Base-by-base conservation (phyloP, 2,329 filamentous ascomycete species). In the Phaeosphaeriaceae sp. region DNA sequence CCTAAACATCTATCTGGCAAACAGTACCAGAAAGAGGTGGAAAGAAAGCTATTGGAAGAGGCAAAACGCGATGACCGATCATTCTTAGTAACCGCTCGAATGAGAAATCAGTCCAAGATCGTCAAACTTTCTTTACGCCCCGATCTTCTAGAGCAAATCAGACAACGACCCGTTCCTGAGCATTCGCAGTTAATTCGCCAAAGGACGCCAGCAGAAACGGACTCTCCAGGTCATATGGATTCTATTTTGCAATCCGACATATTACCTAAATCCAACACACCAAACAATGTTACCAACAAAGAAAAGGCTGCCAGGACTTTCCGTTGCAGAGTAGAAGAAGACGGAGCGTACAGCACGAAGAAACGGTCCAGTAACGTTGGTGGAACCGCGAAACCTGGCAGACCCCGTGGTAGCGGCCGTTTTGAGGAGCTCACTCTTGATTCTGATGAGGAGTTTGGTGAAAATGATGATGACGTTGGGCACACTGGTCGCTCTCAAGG, bases 391-490 rank as follows among this genome's bases (percentile, higher is more conserved):
- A 61, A 65, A 52, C 45, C 60, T 42, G 60, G 60, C 13, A 59
- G 54, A 41, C 56, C 63, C 41, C 58, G 54, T 11, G 58, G 58
- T 9, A 53, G 58, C 6, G 50, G 37, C 15, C 55, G 73, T 16
- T 79, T 75, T 43, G 78, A 80, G 58, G 77, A 80, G 44, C 70
- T 79, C 16, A 74, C 74, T 11, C 67, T 80, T 28, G 77, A 75
- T 21, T 77, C 75, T 1, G 76, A 79, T 18, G 73, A 76, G 3
- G 77, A 79, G 13, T 58, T 65, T 8, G 64, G 58, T 2, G 61
- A 64, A n/a, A 60, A 63, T 7, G 46, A 62, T 7, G 52, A 62
- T 8, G 54, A 53, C 9, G 41, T 37, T 4, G 54, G 51, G 21
- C 49, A 52, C 3, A 50, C 54, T 18, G 56, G 58, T 21, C 63